These are phyloP conservation scores for Oryza longistaminata DNA, from an alignment of 176 grass and related monocot species.

Conservation along the genomic window DNA sequence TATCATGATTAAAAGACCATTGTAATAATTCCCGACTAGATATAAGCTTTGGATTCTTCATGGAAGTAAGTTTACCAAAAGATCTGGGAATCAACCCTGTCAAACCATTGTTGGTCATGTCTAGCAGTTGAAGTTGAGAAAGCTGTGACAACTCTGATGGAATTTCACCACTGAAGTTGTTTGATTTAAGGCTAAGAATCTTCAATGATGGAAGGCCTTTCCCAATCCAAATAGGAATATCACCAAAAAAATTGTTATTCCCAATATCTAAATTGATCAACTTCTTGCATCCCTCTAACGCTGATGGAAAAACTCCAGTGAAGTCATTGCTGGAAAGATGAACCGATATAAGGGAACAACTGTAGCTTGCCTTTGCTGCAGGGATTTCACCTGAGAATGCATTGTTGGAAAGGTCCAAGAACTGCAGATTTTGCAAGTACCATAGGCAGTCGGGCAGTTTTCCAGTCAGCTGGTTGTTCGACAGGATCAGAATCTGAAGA, in stretches of 20 bases:
- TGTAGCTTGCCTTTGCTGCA: not conserved
- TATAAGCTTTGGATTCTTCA: constrained; percentile 33
- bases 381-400: constrained; percentile 55
- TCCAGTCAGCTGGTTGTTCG: too few species aligned
- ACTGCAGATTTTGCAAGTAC: too few species aligned
- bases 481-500: too few species aligned
- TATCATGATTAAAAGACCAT: not conserved
- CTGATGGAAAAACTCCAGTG: constrained; percentile 39
- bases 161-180: constrained; percentile 56
- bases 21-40: not conserved
- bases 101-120: constrained; percentile 57
- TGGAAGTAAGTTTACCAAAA: constrained; percentile 54
- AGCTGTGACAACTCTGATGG: constrained; percentile 39
- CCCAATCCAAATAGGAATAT: constrained; percentile 64
- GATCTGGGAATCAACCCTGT: constrained; percentile 49
- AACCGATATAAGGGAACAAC: constrained; percentile 53
- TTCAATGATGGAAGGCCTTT: constrained; percentile 19
- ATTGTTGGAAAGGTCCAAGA: constrained; percentile 56
- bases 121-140: constrained; percentile 55
- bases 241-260: constrained; percentile 49
- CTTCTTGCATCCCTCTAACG: constrained; percentile 11
- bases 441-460: too few species aligned
- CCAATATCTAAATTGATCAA: constrained; percentile 52
- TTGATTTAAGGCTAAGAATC: constrained; percentile 61
- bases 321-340: constrained; percentile 60